Conservation (phyloP, 495 filamentous ascomycete genomes). For the Coniosporium apollinis region DNA sequence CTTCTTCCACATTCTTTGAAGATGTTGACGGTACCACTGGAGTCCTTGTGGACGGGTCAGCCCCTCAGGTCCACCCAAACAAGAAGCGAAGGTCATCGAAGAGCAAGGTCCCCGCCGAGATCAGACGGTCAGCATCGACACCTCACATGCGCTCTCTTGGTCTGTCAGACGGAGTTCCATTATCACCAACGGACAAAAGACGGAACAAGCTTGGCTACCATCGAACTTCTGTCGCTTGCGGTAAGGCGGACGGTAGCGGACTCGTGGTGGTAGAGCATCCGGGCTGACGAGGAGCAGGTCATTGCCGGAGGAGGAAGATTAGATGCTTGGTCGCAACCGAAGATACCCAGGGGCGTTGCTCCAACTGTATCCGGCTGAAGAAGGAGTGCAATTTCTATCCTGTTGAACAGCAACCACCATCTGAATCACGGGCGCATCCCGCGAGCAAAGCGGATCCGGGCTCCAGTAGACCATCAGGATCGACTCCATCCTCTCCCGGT, state of each 20-base stretch:
- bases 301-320: conserved; percentile 91
- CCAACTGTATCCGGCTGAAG: conserved; percentile 89
- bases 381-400: conserved; percentile 93
- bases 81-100: background rate
- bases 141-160: background rate
- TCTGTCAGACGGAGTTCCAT: background rate
- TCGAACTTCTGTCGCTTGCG: conserved; percentile 90
- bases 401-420: conserved; percentile 66
- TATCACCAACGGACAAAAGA: conserved; percentile 46
- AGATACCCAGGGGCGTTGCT: conserved; percentile 71
- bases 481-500: conserved; percentile 14
- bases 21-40: too few relatives aligned
- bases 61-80: too few relatives aligned
- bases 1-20: too few relatives aligned
- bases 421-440: conserved; percentile 10
- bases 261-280: too few relatives aligned
- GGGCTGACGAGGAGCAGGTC: conserved; percentile 54
- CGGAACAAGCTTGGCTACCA: conserved; percentile 96
- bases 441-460: conserved; percentile 5
- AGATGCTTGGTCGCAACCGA: conserved; percentile 67
- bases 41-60: too few relatives aligned
- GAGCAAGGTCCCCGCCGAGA: too few relatives aligned
- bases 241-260: conserved; percentile 40
- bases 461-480: conserved; percentile 11
- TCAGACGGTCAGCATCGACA: background rate